These are phyloP conservation scores for Rostrohypoxylon terebratum DNA, from an alignment of 495 filamentous ascomycete genomes.

Conservation along the genomic window DNA sequence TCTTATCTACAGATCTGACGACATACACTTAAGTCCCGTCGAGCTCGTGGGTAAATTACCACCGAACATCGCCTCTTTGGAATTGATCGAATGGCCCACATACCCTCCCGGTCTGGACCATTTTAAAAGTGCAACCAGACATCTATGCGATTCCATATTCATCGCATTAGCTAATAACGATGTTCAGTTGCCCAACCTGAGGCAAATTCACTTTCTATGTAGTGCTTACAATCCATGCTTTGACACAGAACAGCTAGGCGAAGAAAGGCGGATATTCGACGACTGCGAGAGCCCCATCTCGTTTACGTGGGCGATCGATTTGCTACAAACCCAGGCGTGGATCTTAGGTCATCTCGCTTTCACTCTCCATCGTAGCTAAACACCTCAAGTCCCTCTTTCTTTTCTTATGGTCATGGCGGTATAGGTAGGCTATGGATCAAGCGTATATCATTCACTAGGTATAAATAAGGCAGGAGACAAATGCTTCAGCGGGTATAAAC, in stretches of 20 bases:
- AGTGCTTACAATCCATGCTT: background rate
- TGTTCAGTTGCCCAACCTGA: background rate
- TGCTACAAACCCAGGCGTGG: background rate
- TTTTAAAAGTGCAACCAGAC: background rate
- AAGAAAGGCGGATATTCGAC: background rate
- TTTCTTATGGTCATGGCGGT: background rate
- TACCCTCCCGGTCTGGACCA: background rate
- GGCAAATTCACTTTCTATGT: background rate
- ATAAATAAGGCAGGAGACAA: background rate
- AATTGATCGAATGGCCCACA: background rate
- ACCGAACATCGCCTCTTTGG: constrained; percentile 16
- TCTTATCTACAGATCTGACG: background rate
- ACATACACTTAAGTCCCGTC: background rate
- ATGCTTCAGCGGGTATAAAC: background rate
- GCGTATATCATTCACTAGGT: background rate
- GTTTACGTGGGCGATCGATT: background rate
- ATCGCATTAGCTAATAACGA: background rate
- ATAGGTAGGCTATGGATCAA: background rate
- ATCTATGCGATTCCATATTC: background rate
- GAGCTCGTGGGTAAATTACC: background rate
- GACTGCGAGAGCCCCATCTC: background rate
- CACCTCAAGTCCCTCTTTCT: background rate
- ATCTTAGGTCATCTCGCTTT: background rate
- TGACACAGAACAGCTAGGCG: background rate
- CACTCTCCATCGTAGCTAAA: background rate